These are phyloP conservation scores for Aspergillus tanneri DNA, from an alignment of 2,329 filamentous ascomycete genomes.

Conservation along the genomic window DNA sequence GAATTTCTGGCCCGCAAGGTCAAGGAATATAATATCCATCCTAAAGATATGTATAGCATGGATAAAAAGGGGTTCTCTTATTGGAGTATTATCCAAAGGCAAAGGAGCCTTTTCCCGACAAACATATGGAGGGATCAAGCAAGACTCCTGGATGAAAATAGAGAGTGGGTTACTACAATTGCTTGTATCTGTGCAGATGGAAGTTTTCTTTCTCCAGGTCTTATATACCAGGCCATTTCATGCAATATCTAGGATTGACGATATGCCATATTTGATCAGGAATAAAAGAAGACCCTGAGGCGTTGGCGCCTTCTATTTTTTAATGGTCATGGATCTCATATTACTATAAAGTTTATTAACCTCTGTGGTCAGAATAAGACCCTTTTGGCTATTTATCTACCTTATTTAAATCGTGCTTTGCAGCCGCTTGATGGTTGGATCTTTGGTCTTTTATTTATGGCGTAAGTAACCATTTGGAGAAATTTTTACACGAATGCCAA, in stretches of 20 bases:
- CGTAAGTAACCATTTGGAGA: constrained; percentile 5
- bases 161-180: constrained; percentile 22
- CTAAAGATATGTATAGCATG: constrained; percentile 5
- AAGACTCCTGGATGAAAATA: constrained; percentile 20
- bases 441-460: constrained; percentile 1
- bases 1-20: background rate
- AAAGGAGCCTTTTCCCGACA: constrained; percentile 17
- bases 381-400: constrained; percentile 1
- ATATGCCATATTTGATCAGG: constrained; percentile 3
- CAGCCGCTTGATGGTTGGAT: constrained; percentile 10
- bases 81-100: constrained; percentile 1
- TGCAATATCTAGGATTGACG: constrained; percentile 16
- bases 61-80: constrained; percentile 9
- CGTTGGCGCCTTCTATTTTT: constrained; percentile 8
- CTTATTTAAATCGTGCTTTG: constrained; percentile 10
- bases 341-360: constrained; percentile 13
- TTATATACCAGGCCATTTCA: constrained; percentile 21
- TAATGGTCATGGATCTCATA: constrained; percentile 10
- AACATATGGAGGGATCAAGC: constrained; percentile 6
- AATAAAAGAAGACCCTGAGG: constrained; percentile 7
- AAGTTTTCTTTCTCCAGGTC: constrained; percentile 9
- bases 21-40: background rate
- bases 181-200: constrained; percentile 18
- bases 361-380: constrained; percentile 11
- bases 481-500: background rate